phyloP scores from a whole-genome alignment of 768 basidiomycete genomes.

The Antrodiella citrinella region DNA sequence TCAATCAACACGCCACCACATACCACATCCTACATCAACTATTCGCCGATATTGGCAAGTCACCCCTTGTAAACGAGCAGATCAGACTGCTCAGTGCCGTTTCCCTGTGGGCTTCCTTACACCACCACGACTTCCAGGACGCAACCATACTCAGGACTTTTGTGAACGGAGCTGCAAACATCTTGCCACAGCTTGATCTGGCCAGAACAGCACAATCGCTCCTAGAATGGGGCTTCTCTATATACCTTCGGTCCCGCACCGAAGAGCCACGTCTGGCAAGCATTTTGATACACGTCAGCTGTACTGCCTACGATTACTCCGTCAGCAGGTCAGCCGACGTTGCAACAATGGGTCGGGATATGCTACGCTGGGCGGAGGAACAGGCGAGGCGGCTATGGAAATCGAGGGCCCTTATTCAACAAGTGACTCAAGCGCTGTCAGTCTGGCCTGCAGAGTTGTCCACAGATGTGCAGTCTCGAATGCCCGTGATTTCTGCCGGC shows the following conservation, averaged over 20 bases:
- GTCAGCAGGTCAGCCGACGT: constrained; percentile 23
- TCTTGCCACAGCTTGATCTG: constrained; percentile 65
- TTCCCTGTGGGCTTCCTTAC: constrained; percentile 64
- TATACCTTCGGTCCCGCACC: constrained; percentile 12
- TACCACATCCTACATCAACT: constrained; percentile 76
- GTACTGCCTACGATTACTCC: constrained; percentile 49
- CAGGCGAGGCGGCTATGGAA: constrained; percentile 37
- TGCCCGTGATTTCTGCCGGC: constrained; percentile 36
- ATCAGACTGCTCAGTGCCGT: constrained; percentile 65
- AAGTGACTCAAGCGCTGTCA: constrained; percentile 50
- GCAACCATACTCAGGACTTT: constrained; percentile 58
- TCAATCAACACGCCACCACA: constrained; percentile 46
- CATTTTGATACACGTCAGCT: constrained; percentile 61
- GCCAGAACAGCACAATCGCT: constrained; percentile 64
- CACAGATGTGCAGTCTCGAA: constrained; percentile 34
- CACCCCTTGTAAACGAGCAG: constrained; percentile 80
- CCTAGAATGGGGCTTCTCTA: constrained; percentile 62
- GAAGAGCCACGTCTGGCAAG: constrained; percentile 52
- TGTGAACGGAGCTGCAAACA: constrained; percentile 53
- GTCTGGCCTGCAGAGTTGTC: constrained; percentile 71
- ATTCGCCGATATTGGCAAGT: constrained; percentile 54
- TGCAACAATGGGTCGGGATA: constrained; percentile 32
- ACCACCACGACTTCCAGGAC: constrained; percentile 46
- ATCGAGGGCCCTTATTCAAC: constrained; percentile 27
- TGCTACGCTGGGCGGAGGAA: constrained; percentile 58